Conservation (phyloP, 345 rosid genomes). For the sweet orange (Citrus sinensis) region DVS_A1.0 CM039163.1:43771001-43771500, state of each 20-base stretch:
- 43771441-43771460: conserved; percentile 78
- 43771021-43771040: conserved; percentile 64
- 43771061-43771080: conserved; percentile 86
- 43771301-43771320: neutral
- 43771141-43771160: neutral
- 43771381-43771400: neutral
- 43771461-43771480: conserved; percentile 83
- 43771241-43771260: neutral
- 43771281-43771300: neutral
- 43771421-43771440: conserved; percentile 4
- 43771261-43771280: neutral
- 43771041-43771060: conserved; percentile 87
- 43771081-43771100: conserved; percentile 61
- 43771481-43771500: conserved; percentile 39
- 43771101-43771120: neutral
- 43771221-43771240: neutral
- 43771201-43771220: neutral
- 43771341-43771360: neutral
- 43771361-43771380: neutral
- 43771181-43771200: neutral
- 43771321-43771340: neutral
- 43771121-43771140: neutral
- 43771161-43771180: neutral
- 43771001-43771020: conserved; percentile 52
- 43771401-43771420: neutral